Conservation (phyloP, 2,329 filamentous ascomycete genomes). For the Paracoccidioides lutzii region DNA sequence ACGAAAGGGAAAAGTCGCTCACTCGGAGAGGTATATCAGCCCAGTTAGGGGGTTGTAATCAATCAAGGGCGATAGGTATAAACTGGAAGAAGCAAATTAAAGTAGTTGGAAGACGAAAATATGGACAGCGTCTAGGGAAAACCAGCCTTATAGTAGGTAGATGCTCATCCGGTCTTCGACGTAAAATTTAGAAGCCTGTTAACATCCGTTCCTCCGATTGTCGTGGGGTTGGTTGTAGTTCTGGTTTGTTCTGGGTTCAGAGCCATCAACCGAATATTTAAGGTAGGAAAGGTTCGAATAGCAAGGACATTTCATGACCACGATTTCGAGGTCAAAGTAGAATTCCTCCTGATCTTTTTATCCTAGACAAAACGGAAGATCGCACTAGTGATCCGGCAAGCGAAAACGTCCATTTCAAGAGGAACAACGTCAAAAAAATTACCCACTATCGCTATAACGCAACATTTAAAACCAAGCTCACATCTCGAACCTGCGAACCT, state of each 20-base stretch:
- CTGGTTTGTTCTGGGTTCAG: neutral
- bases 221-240: neutral
- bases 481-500: conserved; percentile 75
- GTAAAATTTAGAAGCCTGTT: neutral
- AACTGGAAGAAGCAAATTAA: neutral
- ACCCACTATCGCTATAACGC: conserved; percentile 38
- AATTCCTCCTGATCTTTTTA: neutral
- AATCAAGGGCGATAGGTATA: conserved; percentile 4
- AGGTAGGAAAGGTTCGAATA: neutral
- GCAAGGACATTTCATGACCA: neutral
- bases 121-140: neutral
- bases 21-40: conserved; percentile 9
- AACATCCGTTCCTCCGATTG: neutral
- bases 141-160: neutral
- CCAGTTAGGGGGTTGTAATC: conserved; percentile 6
- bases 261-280: neutral
- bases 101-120: neutral
- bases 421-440: neutral
- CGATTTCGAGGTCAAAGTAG: neutral
- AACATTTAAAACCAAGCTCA: conserved; percentile 94
- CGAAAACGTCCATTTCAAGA: neutral
- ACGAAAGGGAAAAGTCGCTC: conserved; percentile 8
- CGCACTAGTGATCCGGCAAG: neutral
- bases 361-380: too few relatives aligned
- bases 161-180: neutral